Base-by-base conservation (phyloP, 768 basidiomycete genomes). In the Cystofilobasidium bisporidii region DNA sequence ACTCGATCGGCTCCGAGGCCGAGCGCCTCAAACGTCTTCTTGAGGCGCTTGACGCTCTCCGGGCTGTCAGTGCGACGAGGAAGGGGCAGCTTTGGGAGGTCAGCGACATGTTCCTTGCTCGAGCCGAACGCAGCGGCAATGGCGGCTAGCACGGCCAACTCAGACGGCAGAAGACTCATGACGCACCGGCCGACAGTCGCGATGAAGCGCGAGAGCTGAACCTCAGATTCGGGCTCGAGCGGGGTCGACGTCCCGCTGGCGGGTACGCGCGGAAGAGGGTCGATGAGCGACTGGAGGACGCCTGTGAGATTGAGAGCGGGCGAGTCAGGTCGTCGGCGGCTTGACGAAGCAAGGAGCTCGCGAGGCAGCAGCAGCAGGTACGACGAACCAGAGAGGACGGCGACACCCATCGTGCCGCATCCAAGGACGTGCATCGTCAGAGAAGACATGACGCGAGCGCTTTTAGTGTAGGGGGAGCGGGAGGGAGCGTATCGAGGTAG, bases 401-500 rank as follows among this genome's bases (percentile, higher is more conserved):
- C 92, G 72, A 97, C 79, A 66, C 96, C 96, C 96, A 99, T 98
- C 15, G 94, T 98, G 66, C 96, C 96, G 77, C 96, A 98, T 81
- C 94, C 96, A 76, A 73, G 64, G 18, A 68, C 87, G 73, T 67
- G 69, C 57, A 70, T 28, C 0, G 67, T 63, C 11, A 69, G 56
- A 5, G 45, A 20, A 15, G 38, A 28, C 53, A 56, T 56, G 36
- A 5, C 12, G 36, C 5, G 36, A 36, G 15, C 9, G 45, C n/a
- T n/a, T n/a, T n/a, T n/a, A n/a, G n/a, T n/a, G n/a, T n/a, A n/a
- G n/a, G n/a, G n/a, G n/a, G n/a, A n/a, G n/a, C n/a, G n/a, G n/a
- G n/a, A n/a, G n/a, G n/a, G n/a, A n/a, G n/a, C n/a, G n/a, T n/a
- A n/a, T n/a, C n/a, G n/a, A n/a, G n/a, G n/a, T n/a, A n/a, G n/a